Percentiles rank a stretch among this genome's conserved stretches.
phyloP scores from a whole-genome alignment of 768 basidiomycete species.

The Tricholoma flavovirens region DNA sequence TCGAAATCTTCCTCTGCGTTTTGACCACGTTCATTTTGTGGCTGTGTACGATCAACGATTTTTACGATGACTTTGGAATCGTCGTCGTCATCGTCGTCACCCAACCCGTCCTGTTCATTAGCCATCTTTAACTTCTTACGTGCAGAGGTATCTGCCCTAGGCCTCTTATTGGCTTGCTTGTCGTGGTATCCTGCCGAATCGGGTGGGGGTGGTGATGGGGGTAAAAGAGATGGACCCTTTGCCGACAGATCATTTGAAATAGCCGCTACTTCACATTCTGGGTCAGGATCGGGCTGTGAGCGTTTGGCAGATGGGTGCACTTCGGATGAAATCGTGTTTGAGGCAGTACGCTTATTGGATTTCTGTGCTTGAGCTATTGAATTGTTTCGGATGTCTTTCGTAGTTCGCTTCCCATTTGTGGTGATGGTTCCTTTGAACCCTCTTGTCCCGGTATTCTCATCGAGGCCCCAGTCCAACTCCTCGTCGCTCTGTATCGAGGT shows the following conservation, averaged over 20 bases:
- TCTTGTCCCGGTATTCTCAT: not conserved
- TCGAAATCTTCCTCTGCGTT: slow-evolving; percentile 23
- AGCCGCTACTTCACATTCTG: slow-evolving; percentile 18
- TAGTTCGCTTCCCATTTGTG: not conserved
- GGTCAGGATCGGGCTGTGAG: slow-evolving; percentile 29
- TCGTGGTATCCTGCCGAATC: slow-evolving; percentile 21
- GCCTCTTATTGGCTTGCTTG: slow-evolving; percentile 33
- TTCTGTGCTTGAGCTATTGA: not conserved
- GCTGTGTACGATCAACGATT: slow-evolving; percentile 25
- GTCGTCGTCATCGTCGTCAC: slow-evolving; percentile 24
- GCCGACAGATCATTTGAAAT: slow-evolving; percentile 1
- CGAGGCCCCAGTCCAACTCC: slow-evolving; percentile 8
- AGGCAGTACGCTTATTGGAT: not conserved
- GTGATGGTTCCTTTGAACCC: not conserved
- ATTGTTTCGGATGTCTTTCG: not conserved
- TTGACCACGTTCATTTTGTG: slow-evolving; percentile 13
- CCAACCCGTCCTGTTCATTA: slow-evolving; percentile 22
- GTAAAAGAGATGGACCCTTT: slow-evolving; percentile 39
- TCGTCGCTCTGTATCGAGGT: slow-evolving; percentile 2
- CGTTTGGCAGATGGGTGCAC: slow-evolving; percentile 34
- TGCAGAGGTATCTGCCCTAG: slow-evolving; percentile 18
- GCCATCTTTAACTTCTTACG: slow-evolving; percentile 50
- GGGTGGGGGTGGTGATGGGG: slow-evolving; percentile 63
- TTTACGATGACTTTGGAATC: slow-evolving; percentile 27
- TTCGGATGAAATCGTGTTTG: not conserved